phyloP scores from a whole-genome alignment of 768 basidiomycete species.

The Amanita muscaria region DNA sequence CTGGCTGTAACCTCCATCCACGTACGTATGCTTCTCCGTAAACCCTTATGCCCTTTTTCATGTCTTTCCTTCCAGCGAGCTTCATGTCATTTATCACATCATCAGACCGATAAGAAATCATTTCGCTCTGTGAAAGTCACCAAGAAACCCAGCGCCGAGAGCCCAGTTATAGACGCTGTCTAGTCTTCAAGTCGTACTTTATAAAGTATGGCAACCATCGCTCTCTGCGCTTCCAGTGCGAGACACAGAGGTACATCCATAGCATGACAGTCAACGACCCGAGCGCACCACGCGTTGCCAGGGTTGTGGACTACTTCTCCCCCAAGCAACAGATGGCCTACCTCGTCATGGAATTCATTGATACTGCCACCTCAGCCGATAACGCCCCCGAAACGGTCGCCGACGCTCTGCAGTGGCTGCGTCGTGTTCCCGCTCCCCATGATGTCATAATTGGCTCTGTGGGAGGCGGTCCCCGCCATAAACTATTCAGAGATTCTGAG shows the following conservation, averaged over 20 bases:
- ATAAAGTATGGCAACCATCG: no score
- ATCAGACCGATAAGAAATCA: no score
- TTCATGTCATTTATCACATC: no score
- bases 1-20: no score
- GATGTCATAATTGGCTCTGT: constrained; percentile 9
- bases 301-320: constrained; percentile 15
- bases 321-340: constrained; percentile 12
- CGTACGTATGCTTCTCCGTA: no score
- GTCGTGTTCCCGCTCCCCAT: constrained; percentile 16
- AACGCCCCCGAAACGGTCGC: constrained; percentile 12
- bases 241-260: constrained; percentile 17
- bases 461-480: constrained; percentile 9
- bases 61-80: no score
- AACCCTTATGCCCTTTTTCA: no score
- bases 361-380: constrained; percentile 9
- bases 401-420: constrained; percentile 19
- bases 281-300: constrained; percentile 18
- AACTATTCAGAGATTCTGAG: constrained; percentile 8
- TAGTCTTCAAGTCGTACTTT: no score
- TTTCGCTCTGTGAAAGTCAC: no score
- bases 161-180: no score
- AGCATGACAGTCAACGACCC: constrained; percentile 10
- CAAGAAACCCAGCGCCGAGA: no score
- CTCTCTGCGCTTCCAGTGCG: constrained; percentile 10
- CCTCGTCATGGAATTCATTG: constrained; percentile 22